Evolutionary conservation across 202 grass and related monocot species (phyloP), one percentile per base, ranked within the genome.

Genomic region (Bolboschoenoplectus hybrid): DNA sequence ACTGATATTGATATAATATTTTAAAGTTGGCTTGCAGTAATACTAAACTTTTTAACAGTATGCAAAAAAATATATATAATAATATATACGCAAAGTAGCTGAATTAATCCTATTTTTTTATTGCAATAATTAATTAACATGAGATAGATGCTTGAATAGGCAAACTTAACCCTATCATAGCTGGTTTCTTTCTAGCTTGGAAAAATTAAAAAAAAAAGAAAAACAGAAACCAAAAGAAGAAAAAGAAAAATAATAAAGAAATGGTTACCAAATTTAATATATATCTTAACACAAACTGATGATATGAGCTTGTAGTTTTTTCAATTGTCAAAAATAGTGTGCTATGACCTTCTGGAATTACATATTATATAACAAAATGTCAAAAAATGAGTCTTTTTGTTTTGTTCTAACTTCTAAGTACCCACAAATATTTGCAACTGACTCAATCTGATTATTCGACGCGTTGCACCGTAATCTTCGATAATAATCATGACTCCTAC

Each of bases 311-410:
- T 26, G 26, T 5, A 10, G 55, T 58, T 58, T 58, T 58, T 58
- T 58, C 55, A 58, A 58, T 53, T 75, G 26, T 76, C 73, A 76
- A 76, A 10, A 73, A 38, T 53, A 76, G 73, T 36, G 73, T 55
- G 12, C 49, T 49, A 76, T 17, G 32, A 16, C 12, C 49, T 36
- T 76, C 73, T 55, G 49, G 50, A 77, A 52, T 52, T 50, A 74
- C 10, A 9, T 64, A 64, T 2, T 32, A 12, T 2, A 74, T 2
- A 39, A 32, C 5, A 70, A 17, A 43, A 51, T 11, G 9, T 32
- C 20, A 74, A 32, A 46, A 74, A 34, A 74, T 13, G 9, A 49
- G 44, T 20, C 43, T 4, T 73, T 49, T 46, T 46, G 32, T 67
- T 67, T 47, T 12, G 55, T 3, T 58, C 13, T 14, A 58, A 58